Percentiles rank a stretch among this genome's conserved stretches.
These are phyloP conservation scores for Colletotrichum sp. DNA, from an alignment of 2,329 filamentous ascomycete species.

Conservation along the genomic window DNA sequence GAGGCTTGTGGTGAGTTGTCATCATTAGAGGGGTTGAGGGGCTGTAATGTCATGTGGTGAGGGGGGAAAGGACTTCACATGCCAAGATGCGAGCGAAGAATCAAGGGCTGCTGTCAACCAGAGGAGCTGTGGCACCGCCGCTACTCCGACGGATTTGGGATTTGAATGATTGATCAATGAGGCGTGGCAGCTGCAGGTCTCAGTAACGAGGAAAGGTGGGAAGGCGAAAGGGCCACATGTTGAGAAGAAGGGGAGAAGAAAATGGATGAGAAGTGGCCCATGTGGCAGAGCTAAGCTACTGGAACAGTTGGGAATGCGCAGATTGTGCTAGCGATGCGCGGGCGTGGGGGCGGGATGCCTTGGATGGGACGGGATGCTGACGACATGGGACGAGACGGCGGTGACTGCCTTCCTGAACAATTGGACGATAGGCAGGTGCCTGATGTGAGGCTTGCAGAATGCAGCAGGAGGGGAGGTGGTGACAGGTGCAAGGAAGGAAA, in stretches of 20 bases:
- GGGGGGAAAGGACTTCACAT: constrained; percentile 2
- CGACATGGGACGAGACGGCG: constrained; percentile 15
- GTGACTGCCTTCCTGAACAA: neutral
- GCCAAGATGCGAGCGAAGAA: neutral
- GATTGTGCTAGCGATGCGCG: neutral
- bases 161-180: neutral
- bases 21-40: neutral
- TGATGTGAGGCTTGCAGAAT: neutral
- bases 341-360: neutral
- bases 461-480: neutral
- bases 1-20: neutral
- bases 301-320: neutral
- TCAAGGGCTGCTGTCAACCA: neutral
- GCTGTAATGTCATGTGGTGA: neutral
- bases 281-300: neutral
- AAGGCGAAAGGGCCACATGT: neutral
- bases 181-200: neutral
- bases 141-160: neutral
- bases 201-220: neutral
- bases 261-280: neutral
- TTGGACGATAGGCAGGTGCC: neutral
- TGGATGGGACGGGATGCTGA: constrained; percentile 5
- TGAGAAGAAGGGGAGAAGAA: neutral
- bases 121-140: neutral
- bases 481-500: neutral